Evolutionary conservation across 1,284 basidiomycete species (phyloP).

Genomic region (Mycena sp.): DNA sequence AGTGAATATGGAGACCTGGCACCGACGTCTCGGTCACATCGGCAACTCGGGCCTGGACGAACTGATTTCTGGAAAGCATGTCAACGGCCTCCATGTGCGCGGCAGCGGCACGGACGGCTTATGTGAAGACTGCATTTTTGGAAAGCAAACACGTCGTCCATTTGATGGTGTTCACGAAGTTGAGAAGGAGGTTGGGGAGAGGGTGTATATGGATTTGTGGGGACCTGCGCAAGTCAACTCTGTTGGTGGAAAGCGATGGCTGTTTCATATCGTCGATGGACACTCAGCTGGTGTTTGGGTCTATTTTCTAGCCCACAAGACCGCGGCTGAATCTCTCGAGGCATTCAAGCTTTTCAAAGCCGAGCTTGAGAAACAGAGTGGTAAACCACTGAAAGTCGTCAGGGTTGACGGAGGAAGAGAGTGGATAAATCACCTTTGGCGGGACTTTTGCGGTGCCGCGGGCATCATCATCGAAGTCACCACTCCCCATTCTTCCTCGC

Average conservation of each 20-base stretch:
- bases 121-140: conserved; percentile 15
- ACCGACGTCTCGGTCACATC: conserved; percentile 17
- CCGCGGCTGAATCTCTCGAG: not conserved
- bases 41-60: conserved; percentile 2
- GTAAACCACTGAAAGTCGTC: conserved; percentile 4
- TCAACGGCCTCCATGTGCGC: conserved; percentile 6
- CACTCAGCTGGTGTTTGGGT: not conserved
- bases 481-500: conserved; percentile 31
- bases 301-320: conserved; percentile 10
- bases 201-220: conserved; percentile 25
- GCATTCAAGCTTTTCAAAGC: conserved; percentile 16
- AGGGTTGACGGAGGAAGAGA: conserved; percentile 19
- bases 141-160: conserved; percentile 19
- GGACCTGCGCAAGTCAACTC: conserved; percentile 15
- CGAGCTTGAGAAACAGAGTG: conserved; percentile 15
- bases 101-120: conserved; percentile 4
- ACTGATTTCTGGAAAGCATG: conserved; percentile 2
- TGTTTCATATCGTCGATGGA: conserved; percentile 15
- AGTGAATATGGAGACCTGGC: conserved; percentile 9
- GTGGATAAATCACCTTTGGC: conserved; percentile 24
- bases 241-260: not conserved
- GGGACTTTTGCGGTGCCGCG: conserved; percentile 13
- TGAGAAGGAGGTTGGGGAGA: conserved; percentile 15
- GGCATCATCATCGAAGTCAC: conserved; percentile 33
- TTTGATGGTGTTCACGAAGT: conserved; percentile 21